Percentiles rank a stretch among this genome's conserved stretches.
These are phyloP conservation scores for Xylaria telfairii DNA, from an alignment of 495 filamentous ascomycete genomes.

Conservation along the genomic window DNA sequence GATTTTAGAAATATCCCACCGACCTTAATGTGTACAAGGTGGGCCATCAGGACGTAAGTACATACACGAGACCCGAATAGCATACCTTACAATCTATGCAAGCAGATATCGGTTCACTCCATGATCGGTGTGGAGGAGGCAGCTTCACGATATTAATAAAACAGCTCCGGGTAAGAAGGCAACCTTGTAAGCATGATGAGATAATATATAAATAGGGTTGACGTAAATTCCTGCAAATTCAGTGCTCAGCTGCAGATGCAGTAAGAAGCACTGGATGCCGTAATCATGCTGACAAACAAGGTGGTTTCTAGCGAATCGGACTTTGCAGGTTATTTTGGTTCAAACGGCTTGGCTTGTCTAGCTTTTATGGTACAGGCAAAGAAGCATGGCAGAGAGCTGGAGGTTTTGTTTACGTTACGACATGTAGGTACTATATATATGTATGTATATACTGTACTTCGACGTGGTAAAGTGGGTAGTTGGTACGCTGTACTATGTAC, in stretches of 20 bases:
- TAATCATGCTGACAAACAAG: background rate
- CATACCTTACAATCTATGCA: too few relatives aligned
- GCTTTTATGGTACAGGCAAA: background rate
- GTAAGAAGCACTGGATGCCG: background rate
- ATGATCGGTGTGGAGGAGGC: too few relatives aligned
- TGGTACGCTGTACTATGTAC: background rate
- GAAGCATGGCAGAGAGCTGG: background rate
- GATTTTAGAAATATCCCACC: background rate
- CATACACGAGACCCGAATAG: background rate
- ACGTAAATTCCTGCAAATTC: background rate
- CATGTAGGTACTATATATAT: too few relatives aligned
- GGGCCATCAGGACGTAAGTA: background rate
- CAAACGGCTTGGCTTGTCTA: constrained; percentile 6
- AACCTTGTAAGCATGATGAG: background rate
- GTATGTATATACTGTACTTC: background rate
- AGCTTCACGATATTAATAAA: background rate
- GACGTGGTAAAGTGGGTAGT: background rate
- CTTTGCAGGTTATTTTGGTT: background rate
- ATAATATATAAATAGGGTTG: background rate
- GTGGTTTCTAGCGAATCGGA: background rate
- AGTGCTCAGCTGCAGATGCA: constrained; percentile 5
- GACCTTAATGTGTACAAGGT: background rate
- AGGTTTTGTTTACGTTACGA: too few relatives aligned
- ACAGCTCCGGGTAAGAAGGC: background rate
- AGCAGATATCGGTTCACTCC: too few relatives aligned